phyloP scores from a whole-genome alignment of 2,329 filamentous ascomycete genomes.

The Leptographium lundbergii region DNA sequence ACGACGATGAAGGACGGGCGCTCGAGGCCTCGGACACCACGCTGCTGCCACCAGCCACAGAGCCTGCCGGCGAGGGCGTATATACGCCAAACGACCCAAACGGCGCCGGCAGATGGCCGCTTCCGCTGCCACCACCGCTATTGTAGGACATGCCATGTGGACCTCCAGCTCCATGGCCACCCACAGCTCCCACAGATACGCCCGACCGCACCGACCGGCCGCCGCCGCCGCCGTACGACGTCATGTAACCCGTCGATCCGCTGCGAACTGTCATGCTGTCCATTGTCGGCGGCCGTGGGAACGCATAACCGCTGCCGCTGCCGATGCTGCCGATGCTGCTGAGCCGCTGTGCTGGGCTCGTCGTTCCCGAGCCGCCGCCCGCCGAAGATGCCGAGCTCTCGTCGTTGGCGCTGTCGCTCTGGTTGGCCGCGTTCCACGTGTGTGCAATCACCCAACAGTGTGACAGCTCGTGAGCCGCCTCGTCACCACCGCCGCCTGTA shows the following conservation, averaged over 20 bases:
- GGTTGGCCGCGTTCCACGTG: conserved; percentile 22
- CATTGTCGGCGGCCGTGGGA: conserved; percentile 16
- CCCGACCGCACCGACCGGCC: conserved; percentile 15
- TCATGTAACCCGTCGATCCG: conserved; percentile 7
- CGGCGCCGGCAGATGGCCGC: neutral
- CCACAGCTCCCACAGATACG: conserved; percentile 11
- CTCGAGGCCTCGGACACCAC: conserved; percentile 19
- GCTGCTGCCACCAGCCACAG: conserved; percentile 11
- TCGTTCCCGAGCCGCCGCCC: conserved; percentile 12
- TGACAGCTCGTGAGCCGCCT: conserved; percentile 35
- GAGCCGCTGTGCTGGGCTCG: conserved; percentile 13
- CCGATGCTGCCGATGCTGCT: neutral
- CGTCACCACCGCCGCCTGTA: conserved; percentile 20
- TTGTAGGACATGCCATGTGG: neutral
- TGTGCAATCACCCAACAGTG: conserved; percentile 37
- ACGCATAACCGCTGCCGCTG: conserved; percentile 10
- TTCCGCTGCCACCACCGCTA: neutral
- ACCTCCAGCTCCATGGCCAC: neutral
- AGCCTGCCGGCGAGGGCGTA: conserved; percentile 6
- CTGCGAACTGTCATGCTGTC: conserved; percentile 11
- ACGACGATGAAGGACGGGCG: conserved; percentile 8
- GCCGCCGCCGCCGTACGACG: conserved; percentile 10
- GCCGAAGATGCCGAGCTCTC: conserved; percentile 16
- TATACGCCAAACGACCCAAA: conserved; percentile 11
- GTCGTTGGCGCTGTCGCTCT: conserved; percentile 2